A percentile compares a stretch with the other conserved stretches of the same genome.
These are phyloP conservation scores for Sporisorium exsertum DNA, from an alignment of 1,284 basidiomycete species.

Conservation along the genomic window DNA sequence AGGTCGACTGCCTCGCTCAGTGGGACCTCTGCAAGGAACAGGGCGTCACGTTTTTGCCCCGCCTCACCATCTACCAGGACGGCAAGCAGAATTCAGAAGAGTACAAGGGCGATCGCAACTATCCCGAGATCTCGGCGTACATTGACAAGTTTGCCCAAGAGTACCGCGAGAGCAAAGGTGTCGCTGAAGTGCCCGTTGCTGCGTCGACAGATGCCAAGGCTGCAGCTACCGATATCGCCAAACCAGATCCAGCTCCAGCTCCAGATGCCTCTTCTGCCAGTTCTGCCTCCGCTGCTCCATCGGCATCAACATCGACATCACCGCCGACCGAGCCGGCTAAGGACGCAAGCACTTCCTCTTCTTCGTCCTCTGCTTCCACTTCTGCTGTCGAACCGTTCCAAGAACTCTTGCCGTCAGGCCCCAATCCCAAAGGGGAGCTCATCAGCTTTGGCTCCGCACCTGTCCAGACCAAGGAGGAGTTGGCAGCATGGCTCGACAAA, in stretches of 20 bases:
- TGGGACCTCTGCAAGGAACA: conserved; percentile 61
- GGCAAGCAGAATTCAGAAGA: conserved; percentile 45
- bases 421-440: conserved; percentile 57
- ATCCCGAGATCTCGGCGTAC: conserved; percentile 55
- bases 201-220: conserved; percentile 11
- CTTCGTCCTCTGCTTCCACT: conserved; percentile 10
- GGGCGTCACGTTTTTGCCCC: conserved; percentile 52
- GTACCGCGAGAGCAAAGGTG: conserved; percentile 52
- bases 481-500: conserved; percentile 53
- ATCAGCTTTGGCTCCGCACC: conserved; percentile 52
- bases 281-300: conserved; percentile 6
- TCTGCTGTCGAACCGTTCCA: conserved; percentile 17
- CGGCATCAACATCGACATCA: neutral
- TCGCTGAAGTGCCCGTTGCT: conserved; percentile 20
- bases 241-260: neutral
- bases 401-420: conserved; percentile 36
- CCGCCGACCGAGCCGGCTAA: conserved; percentile 12
- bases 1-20: conserved; percentile 62
- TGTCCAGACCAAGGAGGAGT: conserved; percentile 43
- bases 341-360: conserved; percentile 11
- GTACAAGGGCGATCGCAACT: conserved; percentile 58
- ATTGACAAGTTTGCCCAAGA: conserved; percentile 53
- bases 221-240: conserved; percentile 3
- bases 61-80: conserved; percentile 59
- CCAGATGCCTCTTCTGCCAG: conserved; percentile 7